Conservation (phyloP, 805 yeast genomes). For the Candida krabiensis region DNA sequence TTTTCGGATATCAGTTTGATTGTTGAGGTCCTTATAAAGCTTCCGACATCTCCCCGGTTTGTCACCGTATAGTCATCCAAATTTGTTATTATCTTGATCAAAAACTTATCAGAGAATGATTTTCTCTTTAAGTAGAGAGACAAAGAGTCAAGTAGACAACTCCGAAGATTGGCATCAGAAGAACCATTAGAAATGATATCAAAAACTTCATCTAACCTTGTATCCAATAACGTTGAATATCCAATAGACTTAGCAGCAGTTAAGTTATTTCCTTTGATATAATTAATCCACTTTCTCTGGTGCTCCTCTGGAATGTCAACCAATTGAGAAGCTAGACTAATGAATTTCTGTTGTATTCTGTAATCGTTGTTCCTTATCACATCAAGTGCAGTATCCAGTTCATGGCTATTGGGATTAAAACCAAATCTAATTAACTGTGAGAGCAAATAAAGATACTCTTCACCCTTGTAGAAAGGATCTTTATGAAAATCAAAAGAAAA, state of each 20-base stretch:
- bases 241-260: slow-evolving; percentile 40
- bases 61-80: slow-evolving; percentile 79
- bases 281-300: slow-evolving; percentile 35
- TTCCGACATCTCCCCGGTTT: slow-evolving; percentile 91
- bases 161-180: slow-evolving; percentile 31
- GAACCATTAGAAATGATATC: slow-evolving; percentile 25
- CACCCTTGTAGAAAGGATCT: slow-evolving; percentile 37
- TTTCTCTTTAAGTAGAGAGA: slow-evolving; percentile 23
- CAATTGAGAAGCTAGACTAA: slow-evolving; percentile 23
- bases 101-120: slow-evolving; percentile 9
- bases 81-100: slow-evolving; percentile 32
- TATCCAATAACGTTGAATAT: slow-evolving; percentile 16
- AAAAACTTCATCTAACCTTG: slow-evolving; percentile 25
- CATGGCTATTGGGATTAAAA: slow-evolving; percentile 10
- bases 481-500: slow-evolving; percentile 34
- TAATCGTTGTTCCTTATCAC: slow-evolving; percentile 28
- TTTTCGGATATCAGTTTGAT: slow-evolving; percentile 40
- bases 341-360: slow-evolving; percentile 30
- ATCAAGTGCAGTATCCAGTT: slow-evolving; percentile 26
- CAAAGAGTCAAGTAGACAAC: slow-evolving; percentile 26
- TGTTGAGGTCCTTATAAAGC: slow-evolving; percentile 57
- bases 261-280: slow-evolving; percentile 39
- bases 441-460: slow-evolving; percentile 33
- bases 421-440: slow-evolving; percentile 10
- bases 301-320: slow-evolving; percentile 14